Conservation (phyloP, 768 basidiomycete genomes). For the Pleurotus giganteus region DNA sequence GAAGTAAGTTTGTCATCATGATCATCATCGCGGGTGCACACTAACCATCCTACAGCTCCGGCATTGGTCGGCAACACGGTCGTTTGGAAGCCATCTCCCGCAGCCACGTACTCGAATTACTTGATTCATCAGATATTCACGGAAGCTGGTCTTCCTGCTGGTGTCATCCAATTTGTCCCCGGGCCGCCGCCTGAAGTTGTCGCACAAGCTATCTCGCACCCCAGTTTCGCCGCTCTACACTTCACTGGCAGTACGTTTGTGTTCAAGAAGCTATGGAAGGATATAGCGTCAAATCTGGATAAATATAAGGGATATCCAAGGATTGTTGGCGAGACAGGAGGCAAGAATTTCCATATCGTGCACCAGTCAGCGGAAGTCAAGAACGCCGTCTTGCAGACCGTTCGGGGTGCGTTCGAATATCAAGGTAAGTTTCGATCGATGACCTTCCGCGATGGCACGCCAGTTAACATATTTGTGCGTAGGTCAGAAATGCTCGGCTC, state of each 20-base stretch:
- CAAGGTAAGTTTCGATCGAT: constrained; percentile 54
- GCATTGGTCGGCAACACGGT: constrained; percentile 94
- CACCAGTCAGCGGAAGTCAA: constrained; percentile 84
- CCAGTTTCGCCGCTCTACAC: constrained; percentile 83
- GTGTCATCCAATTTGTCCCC: constrained; percentile 97
- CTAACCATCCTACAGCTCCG: constrained; percentile 50
- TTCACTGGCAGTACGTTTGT: constrained; percentile 96
- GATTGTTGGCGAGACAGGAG: constrained; percentile 97
- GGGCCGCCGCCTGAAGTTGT: constrained; percentile 86
- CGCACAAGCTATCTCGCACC: constrained; percentile 76
- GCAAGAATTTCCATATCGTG: constrained; percentile 97
- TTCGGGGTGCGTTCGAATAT: constrained; percentile 93
- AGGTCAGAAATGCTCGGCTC: constrained; percentile 97
- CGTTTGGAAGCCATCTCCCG: constrained; percentile 97
- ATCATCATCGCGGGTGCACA: background rate
- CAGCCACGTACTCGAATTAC: constrained; percentile 94
- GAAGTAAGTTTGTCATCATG: constrained; percentile 38
- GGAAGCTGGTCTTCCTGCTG: constrained; percentile 92
- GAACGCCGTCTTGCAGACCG: constrained; percentile 87
- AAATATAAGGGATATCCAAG: constrained; percentile 87
- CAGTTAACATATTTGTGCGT: background rate
- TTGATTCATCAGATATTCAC: constrained; percentile 85
- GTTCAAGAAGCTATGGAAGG: constrained; percentile 96
- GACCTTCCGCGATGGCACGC: background rate
- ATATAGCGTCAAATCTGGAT: constrained; percentile 87